Evolutionary conservation across 164 flowering plant species (phyloP), one percentile per base, ranked within the genome.

Genomic region (Tinospora cordifolia): DNA sequence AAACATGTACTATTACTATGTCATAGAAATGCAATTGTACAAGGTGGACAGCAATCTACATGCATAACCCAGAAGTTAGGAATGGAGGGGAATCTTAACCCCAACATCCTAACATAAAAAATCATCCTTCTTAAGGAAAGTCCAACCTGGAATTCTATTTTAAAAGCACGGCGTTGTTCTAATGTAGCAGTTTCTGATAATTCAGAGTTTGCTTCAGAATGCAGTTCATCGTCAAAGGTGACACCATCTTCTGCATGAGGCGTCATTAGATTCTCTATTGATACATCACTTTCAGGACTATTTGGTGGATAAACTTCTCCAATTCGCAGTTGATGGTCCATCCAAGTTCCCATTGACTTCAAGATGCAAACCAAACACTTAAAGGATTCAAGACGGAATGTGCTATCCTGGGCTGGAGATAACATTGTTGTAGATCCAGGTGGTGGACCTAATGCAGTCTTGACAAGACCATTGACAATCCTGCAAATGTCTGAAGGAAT

Each of bases 381-480:
- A 40, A 95, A 94, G 38, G 99, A 90, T 82, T 92, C 99, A 83
- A 81, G 80, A 62, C 96, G 87, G 75, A 95, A 95, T 24, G 96
- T 84, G 51, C 86, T 81, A 83, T 92, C 99, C 79, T 95, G 98
- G 74, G 79, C 85, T 41, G 90, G 85, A 72, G 99, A 84, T 83
- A 95, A 78, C 12, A 92, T 87, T 72, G 99, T 87, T 4, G 87
- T 79, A 26, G 98, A 92, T 74, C 98, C 99, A 77, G 96, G 72
- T 44, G 99, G 92, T n/a, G 94, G 97, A 66, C 99, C 99, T 72
- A 90, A 79, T 62, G 97, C 96, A 78, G 99, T 95, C 84, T 91
- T 92, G 65, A 88, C 78, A 77, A 95, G 99, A 74, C 98, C 99
- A 76, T 92, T 95, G 70, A 92, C 97, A 81, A 81, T 88, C 98